Base-by-base conservation (phyloP, 2,329 filamentous ascomycete genomes). In the Cladobotryum protrusum region DNA sequence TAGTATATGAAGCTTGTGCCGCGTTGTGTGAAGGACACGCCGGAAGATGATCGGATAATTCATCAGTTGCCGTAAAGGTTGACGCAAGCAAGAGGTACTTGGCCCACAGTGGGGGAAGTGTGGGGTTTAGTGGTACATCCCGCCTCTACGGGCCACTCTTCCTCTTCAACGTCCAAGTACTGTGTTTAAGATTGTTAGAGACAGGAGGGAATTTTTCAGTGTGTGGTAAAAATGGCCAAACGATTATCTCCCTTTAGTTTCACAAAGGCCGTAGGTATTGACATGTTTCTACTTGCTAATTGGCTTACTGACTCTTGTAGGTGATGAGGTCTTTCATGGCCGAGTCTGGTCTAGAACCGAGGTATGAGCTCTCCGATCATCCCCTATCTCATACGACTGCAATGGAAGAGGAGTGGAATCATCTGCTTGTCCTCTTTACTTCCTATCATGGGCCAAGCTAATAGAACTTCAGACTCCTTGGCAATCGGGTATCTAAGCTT, bases 341-440 rank as follows among this genome's bases (percentile, higher is more conserved):
- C 57, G 87, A 89, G 56, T 96, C 90, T 5, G 91, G 91, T 6
- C 72, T 97, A 17, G 92, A 96, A 67, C 89, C 89, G 65, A 87
- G 87, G 91, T 95, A 64, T n/a, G 48, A 41, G 32, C 12, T 8
- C 20, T 15, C 15, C 4, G 20, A 17, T 37, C 3, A 6, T 37
- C 17, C 12, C 35, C 14, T 37, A 37, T 17, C 35, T 29, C 7
- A 5, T 8, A 29, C 7, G 24, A 29, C 7, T 29, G 24, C 24
- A 8, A 9, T 29, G 7, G 7, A 29, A 29, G 11, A 2, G 11
- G 6, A 29, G 24, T 5, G 24, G 11, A 2, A 8, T 24, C 6
- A 6, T 29, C 6, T 5, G 6, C 24, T 2, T 8, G 11, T 29
- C 3, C 7, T 29, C 2, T 29, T 29, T 9, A 29, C 24, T 9